phyloP scores from a whole-genome alignment of 306 rosid species.

The Amphicarpaea edgeworthii region DNA sequence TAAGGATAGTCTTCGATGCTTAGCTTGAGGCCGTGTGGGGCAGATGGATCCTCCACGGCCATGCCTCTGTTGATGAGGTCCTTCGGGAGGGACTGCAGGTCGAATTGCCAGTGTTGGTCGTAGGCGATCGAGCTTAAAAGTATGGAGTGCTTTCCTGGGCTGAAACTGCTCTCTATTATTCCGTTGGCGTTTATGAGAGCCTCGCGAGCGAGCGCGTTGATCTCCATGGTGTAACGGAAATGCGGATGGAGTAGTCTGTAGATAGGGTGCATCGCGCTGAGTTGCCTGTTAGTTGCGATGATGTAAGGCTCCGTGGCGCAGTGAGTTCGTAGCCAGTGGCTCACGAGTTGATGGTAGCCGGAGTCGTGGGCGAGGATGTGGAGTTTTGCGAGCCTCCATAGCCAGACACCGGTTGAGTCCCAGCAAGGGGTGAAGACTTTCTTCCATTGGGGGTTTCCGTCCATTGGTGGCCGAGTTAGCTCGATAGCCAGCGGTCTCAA shows the following conservation, averaged over 20 bases:
- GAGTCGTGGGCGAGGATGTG: conserved; percentile 90
- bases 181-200: conserved; percentile 71
- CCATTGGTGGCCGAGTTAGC: conserved; percentile 73
- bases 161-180: conserved; percentile 61
- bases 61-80: conserved; percentile 81
- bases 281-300: conserved; percentile 80
- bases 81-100: conserved; percentile 71
- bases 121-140: conserved; percentile 70
- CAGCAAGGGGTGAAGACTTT: conserved; percentile 60
- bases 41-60: conserved; percentile 50
- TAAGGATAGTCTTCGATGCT: conserved; percentile 60
- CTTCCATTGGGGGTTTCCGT: conserved; percentile 76
- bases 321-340: conserved; percentile 93
- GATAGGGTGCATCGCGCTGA: conserved; percentile 88
- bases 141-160: conserved; percentile 60
- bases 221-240: conserved; percentile 92
- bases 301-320: conserved; percentile 81
- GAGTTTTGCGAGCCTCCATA: conserved; percentile 90
- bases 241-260: conserved; percentile 81
- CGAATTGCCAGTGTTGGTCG: conserved; percentile 71
- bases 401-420: conserved; percentile 80
- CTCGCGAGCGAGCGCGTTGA: conserved; percentile 81
- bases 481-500: conserved; percentile 78
- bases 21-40: conserved; percentile 60
- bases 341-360: conserved; percentile 84